Evolutionary conservation across 176 grass and related monocot genomes (phyloP).

Genomic region (Urochloa ruziziensis): DNA sequence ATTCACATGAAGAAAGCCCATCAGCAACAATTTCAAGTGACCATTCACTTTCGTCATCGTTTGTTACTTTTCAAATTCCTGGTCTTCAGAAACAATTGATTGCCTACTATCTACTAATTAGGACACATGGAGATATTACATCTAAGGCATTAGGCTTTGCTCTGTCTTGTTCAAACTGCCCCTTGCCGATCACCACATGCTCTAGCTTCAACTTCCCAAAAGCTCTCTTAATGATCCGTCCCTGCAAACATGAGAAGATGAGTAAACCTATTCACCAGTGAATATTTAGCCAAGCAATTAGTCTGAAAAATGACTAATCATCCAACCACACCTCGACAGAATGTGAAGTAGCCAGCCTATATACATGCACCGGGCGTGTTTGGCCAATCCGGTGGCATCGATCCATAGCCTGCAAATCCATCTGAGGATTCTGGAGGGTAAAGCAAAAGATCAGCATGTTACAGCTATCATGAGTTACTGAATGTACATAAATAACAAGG

Average conservation of each 20-base stretch:
- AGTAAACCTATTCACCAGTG: neutral
- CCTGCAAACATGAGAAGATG: constrained; percentile 43
- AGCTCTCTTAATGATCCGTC: constrained; percentile 82
- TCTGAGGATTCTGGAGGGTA: constrained; percentile 81
- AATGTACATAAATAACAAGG: neutral
- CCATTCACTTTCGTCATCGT: neutral
- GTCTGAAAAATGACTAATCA: neutral
- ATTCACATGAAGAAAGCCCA: neutral
- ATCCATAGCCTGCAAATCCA: constrained; percentile 99
- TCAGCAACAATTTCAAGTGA: neutral
- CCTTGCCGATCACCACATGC: constrained; percentile 93
- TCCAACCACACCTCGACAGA: constrained; percentile 67
- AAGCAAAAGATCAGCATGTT: neutral
- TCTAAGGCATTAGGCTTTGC: constrained; percentile 70
- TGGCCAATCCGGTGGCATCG: constrained; percentile 97
- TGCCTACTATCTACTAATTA: neutral
- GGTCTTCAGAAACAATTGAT: neutral
- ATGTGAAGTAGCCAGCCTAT: constrained; percentile 82
- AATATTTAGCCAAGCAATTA: neutral
- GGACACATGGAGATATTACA: constrained; percentile 27
- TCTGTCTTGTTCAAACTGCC: constrained; percentile 82
- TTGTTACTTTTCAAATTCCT: neutral
- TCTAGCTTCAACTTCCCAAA: constrained; percentile 90
- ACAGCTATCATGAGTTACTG: neutral
- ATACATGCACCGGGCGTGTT: constrained; percentile 86